Conservation (phyloP, 2,329 filamentous ascomycete species). For the Fusarium mexicanum region DNA sequence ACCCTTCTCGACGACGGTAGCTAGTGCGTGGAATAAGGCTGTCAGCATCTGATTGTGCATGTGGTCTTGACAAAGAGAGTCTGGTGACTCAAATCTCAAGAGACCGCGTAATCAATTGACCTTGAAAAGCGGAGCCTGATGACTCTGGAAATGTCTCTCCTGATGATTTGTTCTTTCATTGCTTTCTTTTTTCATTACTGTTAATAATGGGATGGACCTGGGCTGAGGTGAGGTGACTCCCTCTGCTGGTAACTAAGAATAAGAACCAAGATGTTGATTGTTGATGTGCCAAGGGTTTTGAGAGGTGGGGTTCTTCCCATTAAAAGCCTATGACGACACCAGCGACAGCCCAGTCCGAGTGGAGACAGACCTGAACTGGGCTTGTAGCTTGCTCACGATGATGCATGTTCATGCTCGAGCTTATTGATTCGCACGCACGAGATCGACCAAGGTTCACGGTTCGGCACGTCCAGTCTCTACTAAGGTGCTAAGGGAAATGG, state of each 20-base stretch:
- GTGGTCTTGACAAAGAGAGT: conserved; percentile 25
- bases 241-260: not conserved
- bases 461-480: conserved; percentile 14
- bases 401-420: not conserved
- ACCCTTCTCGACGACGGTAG: conserved; percentile 15
- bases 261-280: conserved; percentile 31
- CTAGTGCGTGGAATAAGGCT: conserved; percentile 7
- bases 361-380: not conserved
- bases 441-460: conserved; percentile 26
- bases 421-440: not conserved
- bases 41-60: conserved; percentile 30
- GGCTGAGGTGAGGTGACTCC: not conserved
- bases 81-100: conserved; percentile 33
- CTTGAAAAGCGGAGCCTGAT: conserved; percentile 9
- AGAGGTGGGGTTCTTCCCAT: conserved; percentile 17
- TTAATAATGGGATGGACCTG: not conserved
- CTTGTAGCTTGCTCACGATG: not conserved
- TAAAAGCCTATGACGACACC: conserved; percentile 34
- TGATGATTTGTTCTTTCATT: not conserved
- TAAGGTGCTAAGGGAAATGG: not conserved
- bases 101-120: conserved; percentile 30
- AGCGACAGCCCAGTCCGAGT: conserved; percentile 11
- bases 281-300: conserved; percentile 24
- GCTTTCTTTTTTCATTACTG: not conserved
- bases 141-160: not conserved